Base-by-base conservation (phyloP, 2,329 filamentous ascomycete species). In the Rhinocladiella similis region DNA sequence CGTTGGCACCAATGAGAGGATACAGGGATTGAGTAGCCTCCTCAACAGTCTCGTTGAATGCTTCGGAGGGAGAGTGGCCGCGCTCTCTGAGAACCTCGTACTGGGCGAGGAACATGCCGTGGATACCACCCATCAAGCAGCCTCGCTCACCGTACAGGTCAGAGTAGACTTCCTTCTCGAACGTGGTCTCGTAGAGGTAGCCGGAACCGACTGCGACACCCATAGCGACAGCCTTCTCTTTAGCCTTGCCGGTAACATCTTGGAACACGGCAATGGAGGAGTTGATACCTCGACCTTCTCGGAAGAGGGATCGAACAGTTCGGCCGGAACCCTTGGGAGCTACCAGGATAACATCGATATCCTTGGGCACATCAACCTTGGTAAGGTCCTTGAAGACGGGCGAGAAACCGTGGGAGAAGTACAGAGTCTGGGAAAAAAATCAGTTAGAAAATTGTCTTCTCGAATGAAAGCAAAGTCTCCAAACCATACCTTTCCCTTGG, bases 31-130 rank as follows among this genome's bases (percentile, higher is more conserved):
- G 94, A 51, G 94, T 99, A 66, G 94, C 94, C 85, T 99, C 94
- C 85, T 99, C 94, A 67, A 99, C 94, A 67, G 94, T 99, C 91
- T 99, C 94, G 86, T 99, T 99, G 89, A 99, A 99, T 67, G 94
- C 94, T 83, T 99, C 94, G 70, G 89, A 93, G 75, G 94, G 94
- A 79, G 84, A 89, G 88, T 99, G 94, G 79, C 94, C 94, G 69
- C 90, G 89, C 87, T 99, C 94, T 73, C 94, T 92, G 79, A 99
- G 92, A 68, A 99, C 94, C 85, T 99, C 94, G 85, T 99, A 99
- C 83, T 99, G 94, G 62, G 94, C 94, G 68, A 99, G 91, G 90
- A 99, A 99, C 94, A 99, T 99, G 76, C 94, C 94, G 86, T 99
- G 94, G 80, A 99, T 99, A 79, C 94, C 94, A 70, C 94, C 94